Evolutionary conservation across 495 filamentous ascomycete species (phyloP), one percentile per base, ranked within the genome.

Genomic region (Neurospora sp.): DNA sequence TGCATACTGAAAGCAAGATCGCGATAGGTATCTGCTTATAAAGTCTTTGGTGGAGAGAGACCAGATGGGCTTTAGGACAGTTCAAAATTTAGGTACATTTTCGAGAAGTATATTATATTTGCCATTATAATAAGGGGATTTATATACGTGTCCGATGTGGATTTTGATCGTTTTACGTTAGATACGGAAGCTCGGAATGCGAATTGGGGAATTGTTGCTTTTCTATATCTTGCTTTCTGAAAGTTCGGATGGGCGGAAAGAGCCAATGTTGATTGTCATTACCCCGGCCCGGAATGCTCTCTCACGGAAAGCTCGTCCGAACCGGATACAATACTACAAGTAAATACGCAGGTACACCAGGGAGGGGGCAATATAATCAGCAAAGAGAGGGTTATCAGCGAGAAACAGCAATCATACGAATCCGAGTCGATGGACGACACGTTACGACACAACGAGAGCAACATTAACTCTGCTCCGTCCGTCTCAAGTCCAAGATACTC

Each of bases 401-500:
- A 9, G 42, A 3, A 7, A 46, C 40, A n/a, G 9, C 1, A 3
- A n/a, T 10, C 0, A 46, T 10, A 46, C 18, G 7, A 46, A n/a
- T n/a, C 18, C 18, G 18, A n/a, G 18, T n/a, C 42, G 18, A 46
- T 46, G 1, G 42, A n/a, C 18, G 41, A 42, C 41, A 16, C 16
- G 39, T 14, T 4, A 39, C 6, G 16, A 44, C 41, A 44, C 16
- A 7, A 18, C 14, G 16, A 44, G 16, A n/a, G 42, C 8, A 9
- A 4, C 18, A 46, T 46, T 9, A 46, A 46, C 7, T 46, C 18
- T 46, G 42, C 44, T 49, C 42, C 60, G 44, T 71, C 66, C 79
- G 70, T 75, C 87, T 86, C 72, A 95, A 78, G 23, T 85, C 86
- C 39, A 95, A 81, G 20, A 97, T 92, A 71, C 91, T 87, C 10